A percentile compares a stretch with the other conserved stretches of the same genome.
These are phyloP conservation scores for Heterotrichella gracilis DNA, from an alignment of 352 stramenopile genomes.

Conservation along the genomic window DNA sequence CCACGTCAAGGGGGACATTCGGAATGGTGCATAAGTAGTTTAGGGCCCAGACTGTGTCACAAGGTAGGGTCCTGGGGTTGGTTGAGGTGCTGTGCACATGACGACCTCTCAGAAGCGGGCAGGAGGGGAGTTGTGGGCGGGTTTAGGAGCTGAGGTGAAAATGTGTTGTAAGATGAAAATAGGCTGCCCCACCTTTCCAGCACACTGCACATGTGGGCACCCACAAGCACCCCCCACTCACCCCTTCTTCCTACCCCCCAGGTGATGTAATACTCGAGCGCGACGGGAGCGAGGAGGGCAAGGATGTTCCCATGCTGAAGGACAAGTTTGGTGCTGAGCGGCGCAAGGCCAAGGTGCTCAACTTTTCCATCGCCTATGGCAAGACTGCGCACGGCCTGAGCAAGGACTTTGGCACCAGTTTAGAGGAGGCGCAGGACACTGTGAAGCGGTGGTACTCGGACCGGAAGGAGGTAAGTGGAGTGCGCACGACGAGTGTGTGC, in stretches of 20 bases:
- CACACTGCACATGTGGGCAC: too few relatives aligned
- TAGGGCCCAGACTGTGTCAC: too few relatives aligned
- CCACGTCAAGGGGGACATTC: conserved; percentile 68
- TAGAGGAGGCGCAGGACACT: conserved; percentile 38
- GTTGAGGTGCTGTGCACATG: too few relatives aligned
- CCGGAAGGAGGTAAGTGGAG: conserved; percentile 35
- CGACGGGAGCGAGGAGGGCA: conserved; percentile 47
- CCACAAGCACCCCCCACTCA: too few relatives aligned
- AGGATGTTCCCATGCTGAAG: conserved; percentile 61
- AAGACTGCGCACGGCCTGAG: conserved; percentile 85
- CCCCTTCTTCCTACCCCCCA: too few relatives aligned
- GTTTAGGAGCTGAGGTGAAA: too few relatives aligned
- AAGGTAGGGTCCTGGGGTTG: too few relatives aligned
- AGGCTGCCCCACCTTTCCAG: too few relatives aligned
- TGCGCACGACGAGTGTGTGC: background rate
- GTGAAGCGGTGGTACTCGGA: conserved; percentile 82
- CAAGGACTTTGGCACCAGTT: conserved; percentile 46
- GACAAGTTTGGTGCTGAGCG: conserved; percentile 80
- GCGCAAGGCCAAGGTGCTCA: conserved; percentile 91
- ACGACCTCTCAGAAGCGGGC: too few relatives aligned
- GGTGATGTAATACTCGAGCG: conserved; percentile 86
- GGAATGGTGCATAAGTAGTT: too few relatives aligned
- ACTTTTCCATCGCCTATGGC: conserved; percentile 97
- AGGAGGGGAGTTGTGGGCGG: too few relatives aligned
- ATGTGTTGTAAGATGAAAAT: too few relatives aligned